Base-by-base conservation (phyloP, 1,284 basidiomycete genomes). In the Puccinia polysora region DNA sequence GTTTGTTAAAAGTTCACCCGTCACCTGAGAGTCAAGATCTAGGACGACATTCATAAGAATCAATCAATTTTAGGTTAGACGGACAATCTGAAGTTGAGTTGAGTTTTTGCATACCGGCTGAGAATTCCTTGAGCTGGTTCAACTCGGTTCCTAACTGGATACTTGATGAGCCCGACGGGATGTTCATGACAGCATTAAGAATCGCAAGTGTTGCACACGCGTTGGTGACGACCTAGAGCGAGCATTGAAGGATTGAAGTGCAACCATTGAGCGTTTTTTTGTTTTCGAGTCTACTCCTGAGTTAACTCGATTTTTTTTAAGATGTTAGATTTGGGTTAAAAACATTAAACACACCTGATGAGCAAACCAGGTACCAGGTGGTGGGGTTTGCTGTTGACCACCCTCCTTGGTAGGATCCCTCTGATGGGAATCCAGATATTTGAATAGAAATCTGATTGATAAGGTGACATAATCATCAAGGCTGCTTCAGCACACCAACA, bases 111-210 rank as follows among this genome's bases (percentile, higher is more conserved):
- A 52, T 72, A 28, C 87, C 90, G 1, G 83, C 82, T 1, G 89
- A 88, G 78, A 97, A 97, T 50, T 82, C 85, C 74, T 87, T 82
- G 50, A 96, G 81, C 69, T 92, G 88, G 20, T 83, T 81, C 6
- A 96, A 83, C 78, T 90, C 88, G 20, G 20, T n/a, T 1, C 65
- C 65, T 10, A 68, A 38, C 7, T 68, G 52, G 18, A 68, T 34
- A 2, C 30, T 25, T 12, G 65, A 56, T 25, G 25, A 23, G 18
- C 30, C 38, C 20, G 56, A 14, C 12, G 62, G 62, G 14, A 68
- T 56, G 80, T 95, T 95, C 77, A 90, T 89, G n/a, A 92, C 83
- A 30, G 90, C 91, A 79, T 97, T 97, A 74, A 96, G 82, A 23
- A 96, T 90, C 0, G 93, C 92, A 52, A 97, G 83, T 14, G 91